These are phyloP conservation scores for Penicillium sp. DNA, from an alignment of 2,329 filamentous ascomycete species.

Conservation along the genomic window DNA sequence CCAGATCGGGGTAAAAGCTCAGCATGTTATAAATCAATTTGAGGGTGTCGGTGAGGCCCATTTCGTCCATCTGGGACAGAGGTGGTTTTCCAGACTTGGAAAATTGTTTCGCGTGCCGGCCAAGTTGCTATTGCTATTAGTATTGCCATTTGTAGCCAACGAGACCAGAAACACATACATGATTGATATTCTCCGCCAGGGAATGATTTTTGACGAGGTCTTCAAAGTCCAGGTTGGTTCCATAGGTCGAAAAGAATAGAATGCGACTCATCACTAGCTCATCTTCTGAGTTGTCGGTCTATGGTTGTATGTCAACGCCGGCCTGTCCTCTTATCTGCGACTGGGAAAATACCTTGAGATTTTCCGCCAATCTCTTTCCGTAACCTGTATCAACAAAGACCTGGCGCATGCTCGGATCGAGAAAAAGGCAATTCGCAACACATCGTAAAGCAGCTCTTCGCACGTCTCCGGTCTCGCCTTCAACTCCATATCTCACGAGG, in stretches of 20 bases:
- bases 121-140: constrained; percentile 51
- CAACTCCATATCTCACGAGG: constrained; percentile 67
- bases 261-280: constrained; percentile 80
- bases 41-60: constrained; percentile 76
- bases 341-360: constrained; percentile 51
- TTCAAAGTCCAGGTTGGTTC: constrained; percentile 61
- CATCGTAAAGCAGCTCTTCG: constrained; percentile 73
- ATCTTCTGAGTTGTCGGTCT: constrained; percentile 68
- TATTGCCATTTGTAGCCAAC: background rate
- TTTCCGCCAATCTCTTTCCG: constrained; percentile 61
- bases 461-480: constrained; percentile 55
- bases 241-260: constrained; percentile 74
- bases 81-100: constrained; percentile 37
- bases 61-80: constrained; percentile 54
- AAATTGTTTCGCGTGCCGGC: constrained; percentile 60
- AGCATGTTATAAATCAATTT: constrained; percentile 88
- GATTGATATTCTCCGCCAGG: constrained; percentile 62
- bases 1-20: constrained; percentile 61
- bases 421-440: constrained; percentile 75
- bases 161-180: constrained; percentile 31
- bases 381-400: constrained; percentile 66
- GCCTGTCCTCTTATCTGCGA: background rate
- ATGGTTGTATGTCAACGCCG: background rate
- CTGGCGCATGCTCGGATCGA: constrained; percentile 63
- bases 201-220: constrained; percentile 60